Base-by-base conservation (phyloP, 208 protist species). In the Leishmania braziliensis region DNA sequence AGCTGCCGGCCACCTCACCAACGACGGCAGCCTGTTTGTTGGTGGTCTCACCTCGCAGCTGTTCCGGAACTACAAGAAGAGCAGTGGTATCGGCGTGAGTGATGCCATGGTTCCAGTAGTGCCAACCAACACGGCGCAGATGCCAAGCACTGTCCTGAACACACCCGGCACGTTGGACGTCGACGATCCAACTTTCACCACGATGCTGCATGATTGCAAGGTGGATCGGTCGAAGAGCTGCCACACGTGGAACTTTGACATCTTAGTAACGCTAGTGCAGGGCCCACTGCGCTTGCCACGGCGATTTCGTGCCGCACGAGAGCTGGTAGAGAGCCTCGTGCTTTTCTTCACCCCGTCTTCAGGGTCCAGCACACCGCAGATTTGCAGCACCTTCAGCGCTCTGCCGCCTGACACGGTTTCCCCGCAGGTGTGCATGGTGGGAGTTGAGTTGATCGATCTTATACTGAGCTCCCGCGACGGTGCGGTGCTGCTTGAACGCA, bases 391-490 rank as follows among this genome's bases (percentile, higher is more conserved):
- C 48, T 97, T 97, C 77, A 82, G 83, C 36, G 86, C 86, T 23
- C 81, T 96, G 50, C 77, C 74, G 6, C 56, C 78, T 10, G 83
- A 91, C 39, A 79, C 92, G 53, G 86, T 79, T 14, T 86, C 89
- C 2, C 83, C 88, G 62, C 78, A 90, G 75, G 81, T 97, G 74
- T 95, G 92, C 81, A 72, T 88, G 36, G 86, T 95, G 51, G 92
- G 92, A 46, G 74, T 96, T 51, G 89, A 87, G 82, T 86, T 97
- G 75, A 53, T 96, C n/a, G 91, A 95, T 75, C 81, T 95, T 39
- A 90, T 97, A 56, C 92, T 96, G 23, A 87, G 90, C 79, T 91
- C 92, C 1, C 85, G 86, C 74, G 92, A 95, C 60, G 94, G 94
- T 16, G 84, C 89, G 26, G 80, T 76, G 71, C 69, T 94, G 77